Conservation (phyloP, 2,329 filamentous ascomycete genomes). For the Venturia pyrina region DNA sequence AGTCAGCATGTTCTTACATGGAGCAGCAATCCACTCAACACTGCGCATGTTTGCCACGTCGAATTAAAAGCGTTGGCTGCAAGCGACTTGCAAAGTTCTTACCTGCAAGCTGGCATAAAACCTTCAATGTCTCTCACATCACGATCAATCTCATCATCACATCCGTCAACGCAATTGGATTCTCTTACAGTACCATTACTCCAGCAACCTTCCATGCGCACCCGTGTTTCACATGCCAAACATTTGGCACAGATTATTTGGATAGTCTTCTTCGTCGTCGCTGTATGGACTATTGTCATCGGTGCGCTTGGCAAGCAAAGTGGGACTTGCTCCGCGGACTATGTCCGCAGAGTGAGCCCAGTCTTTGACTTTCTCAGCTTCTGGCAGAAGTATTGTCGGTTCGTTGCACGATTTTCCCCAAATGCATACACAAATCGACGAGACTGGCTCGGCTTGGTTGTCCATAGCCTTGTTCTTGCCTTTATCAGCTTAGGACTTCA, state of each 20-base stretch:
- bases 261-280: not conserved
- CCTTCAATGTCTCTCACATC: not conserved
- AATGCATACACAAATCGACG: not conserved
- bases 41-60: not conserved
- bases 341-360: not conserved
- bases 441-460: constrained; percentile 8
- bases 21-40: constrained; percentile 6
- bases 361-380: not conserved
- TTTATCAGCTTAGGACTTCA: constrained; percentile 6
- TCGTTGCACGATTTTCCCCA: not conserved
- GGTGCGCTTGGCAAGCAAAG: not conserved
- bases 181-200: not conserved
- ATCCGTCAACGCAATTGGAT: not conserved
- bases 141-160: not conserved
- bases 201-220: not conserved
- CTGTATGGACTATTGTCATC: not conserved
- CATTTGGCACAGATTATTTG: not conserved
- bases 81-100: not conserved
- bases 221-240: not conserved
- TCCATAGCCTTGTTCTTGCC: not conserved
- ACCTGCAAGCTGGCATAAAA: not conserved
- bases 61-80: too few species aligned
- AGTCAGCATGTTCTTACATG: constrained; percentile 5
- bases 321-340: not conserved
- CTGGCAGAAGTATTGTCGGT: constrained; percentile 9